Evolutionary conservation across 768 basidiomycete species (phyloP).

Genomic region (Asterophora lycoperdoides): DNA sequence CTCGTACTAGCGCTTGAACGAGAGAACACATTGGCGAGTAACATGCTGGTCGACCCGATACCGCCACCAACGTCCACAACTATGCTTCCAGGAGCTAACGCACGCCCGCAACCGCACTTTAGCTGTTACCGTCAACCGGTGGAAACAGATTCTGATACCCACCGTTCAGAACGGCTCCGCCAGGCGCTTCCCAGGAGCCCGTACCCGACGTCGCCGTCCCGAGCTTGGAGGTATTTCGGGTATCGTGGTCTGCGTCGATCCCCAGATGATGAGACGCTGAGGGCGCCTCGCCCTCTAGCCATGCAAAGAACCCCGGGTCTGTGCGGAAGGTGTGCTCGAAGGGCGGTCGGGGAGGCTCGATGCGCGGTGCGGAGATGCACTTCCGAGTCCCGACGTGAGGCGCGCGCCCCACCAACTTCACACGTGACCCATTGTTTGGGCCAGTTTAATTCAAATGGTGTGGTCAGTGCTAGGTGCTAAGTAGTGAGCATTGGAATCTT

Average conservation of each 20-base stretch:
- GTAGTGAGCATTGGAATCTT: no score
- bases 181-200: constrained; percentile 66
- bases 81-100: constrained; percentile 44
- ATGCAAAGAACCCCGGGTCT: constrained; percentile 57
- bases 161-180: constrained; percentile 55
- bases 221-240: constrained; percentile 43
- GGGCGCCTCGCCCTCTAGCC: constrained; percentile 53
- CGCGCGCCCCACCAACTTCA: no score
- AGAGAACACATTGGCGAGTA: constrained; percentile 34
- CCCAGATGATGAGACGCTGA: background rate
- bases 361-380: constrained; percentile 44
- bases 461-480: no score
- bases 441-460: no score
- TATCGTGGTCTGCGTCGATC: background rate
- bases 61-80: constrained; percentile 72
- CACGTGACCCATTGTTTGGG: no score
- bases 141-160: constrained; percentile 16
- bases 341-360: constrained; percentile 52
- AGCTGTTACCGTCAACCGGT: background rate
- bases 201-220: constrained; percentile 76
- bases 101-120: constrained; percentile 32
- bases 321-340: constrained; percentile 67
- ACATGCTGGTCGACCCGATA: constrained; percentile 47
- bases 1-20: background rate
- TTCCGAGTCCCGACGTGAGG: no score